phyloP scores from a whole-genome alignment of 2,329 filamentous ascomycete species.

The Microdochium bolleyi region DNA sequence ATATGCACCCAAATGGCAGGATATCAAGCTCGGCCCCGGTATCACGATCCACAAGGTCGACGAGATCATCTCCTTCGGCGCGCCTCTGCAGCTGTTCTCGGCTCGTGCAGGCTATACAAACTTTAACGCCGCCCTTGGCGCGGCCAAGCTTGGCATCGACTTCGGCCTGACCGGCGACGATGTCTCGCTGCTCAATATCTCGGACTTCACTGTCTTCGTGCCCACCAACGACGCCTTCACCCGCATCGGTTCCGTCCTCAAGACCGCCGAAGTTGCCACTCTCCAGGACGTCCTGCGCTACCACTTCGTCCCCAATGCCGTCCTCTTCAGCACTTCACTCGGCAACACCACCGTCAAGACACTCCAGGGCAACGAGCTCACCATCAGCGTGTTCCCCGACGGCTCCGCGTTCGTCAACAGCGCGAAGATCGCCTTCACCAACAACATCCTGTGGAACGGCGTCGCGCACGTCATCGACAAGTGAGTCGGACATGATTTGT shows the following conservation, averaged over 20 bases:
- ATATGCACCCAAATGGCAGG: conserved; percentile 5
- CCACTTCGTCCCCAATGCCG: conserved; percentile 19
- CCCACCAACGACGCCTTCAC: conserved; percentile 18
- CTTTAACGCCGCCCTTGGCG: conserved; percentile 19
- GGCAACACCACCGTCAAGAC: conserved; percentile 16
- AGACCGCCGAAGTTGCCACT: conserved; percentile 11
- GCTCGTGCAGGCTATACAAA: conserved; percentile 14
- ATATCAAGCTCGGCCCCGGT: conserved; percentile 17
- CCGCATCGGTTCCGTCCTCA: conserved; percentile 18
- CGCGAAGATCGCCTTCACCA: conserved; percentile 20
- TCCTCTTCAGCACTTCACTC: conserved; percentile 19
- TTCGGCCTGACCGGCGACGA: conserved; percentile 14
- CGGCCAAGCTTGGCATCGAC: conserved; percentile 15
- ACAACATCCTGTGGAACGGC: conserved; percentile 21
- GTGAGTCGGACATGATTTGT: conserved; percentile 5
- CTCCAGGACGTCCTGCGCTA: conserved; percentile 18
- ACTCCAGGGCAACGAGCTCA: conserved; percentile 13
- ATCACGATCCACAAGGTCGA: conserved; percentile 22
- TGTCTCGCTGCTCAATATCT: conserved; percentile 14
- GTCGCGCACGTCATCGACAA: conserved; percentile 22
- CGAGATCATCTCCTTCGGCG: conserved; percentile 15
- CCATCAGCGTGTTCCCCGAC: conserved; percentile 19
- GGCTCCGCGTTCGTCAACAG: conserved; percentile 21
- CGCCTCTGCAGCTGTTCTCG: conserved; percentile 20
- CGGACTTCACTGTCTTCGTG: conserved; percentile 20